A percentile compares a stretch with the other conserved stretches of the same genome.
Evolutionary conservation across 768 basidiomycete species (phyloP).

Genomic region (Lyophyllum semitale): DNA sequence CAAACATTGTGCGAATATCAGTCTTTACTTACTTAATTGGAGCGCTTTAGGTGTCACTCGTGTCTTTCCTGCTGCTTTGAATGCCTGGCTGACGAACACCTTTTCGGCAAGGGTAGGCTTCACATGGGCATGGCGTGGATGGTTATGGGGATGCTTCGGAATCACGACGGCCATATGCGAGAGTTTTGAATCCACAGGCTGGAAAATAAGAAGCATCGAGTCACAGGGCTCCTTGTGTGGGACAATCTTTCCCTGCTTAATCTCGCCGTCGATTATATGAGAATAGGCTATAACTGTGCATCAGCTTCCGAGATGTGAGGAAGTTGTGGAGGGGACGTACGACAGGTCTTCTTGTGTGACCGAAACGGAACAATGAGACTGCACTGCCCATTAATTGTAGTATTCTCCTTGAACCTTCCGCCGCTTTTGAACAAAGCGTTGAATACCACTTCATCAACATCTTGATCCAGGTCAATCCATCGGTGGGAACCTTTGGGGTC

Average conservation of each 20-base stretch:
- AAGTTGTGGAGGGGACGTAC: neutral
- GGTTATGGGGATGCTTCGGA: neutral
- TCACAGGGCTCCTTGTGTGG: neutral
- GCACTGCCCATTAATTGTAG: neutral
- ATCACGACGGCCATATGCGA: conserved; percentile 1
- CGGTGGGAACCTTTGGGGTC: neutral
- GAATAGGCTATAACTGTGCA: neutral
- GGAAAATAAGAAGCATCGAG: neutral
- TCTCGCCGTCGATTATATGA: neutral
- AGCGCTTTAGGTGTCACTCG: conserved; percentile 1
- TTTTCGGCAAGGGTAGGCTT: neutral
- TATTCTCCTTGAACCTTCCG: neutral
- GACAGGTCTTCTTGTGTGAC: neutral
- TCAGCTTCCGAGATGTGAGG: neutral
- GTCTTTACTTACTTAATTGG: neutral
- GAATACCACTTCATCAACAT: neutral
- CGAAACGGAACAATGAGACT: neutral
- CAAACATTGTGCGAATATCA: neutral
- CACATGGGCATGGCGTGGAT: neutral
- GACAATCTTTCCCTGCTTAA: neutral
- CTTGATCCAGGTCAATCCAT: neutral
- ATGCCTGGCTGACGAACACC: neutral
- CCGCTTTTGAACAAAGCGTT: neutral
- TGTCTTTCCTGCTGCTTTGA: neutral
- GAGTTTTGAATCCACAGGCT: neutral